Conservation (phyloP, 495 filamentous ascomycete species). For the Trypethelium eluteriae region DNA sequence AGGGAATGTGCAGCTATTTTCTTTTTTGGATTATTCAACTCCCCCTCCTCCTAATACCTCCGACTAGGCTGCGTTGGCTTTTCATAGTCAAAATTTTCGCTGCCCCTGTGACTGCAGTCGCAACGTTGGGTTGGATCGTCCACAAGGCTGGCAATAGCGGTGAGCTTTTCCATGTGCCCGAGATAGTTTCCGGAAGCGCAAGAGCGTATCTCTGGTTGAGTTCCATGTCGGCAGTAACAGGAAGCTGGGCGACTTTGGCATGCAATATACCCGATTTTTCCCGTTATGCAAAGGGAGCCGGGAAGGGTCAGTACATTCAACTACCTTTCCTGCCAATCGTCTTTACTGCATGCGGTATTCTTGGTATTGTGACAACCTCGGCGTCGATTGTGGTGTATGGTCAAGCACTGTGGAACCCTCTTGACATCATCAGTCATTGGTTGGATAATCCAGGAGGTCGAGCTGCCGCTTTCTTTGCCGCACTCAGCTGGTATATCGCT, state of each 20-base stretch:
- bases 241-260: slow-evolving; percentile 33
- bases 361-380: slow-evolving; percentile 34
- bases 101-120: slow-evolving; percentile 39
- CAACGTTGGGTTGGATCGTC: slow-evolving; percentile 30
- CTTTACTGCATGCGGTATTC: slow-evolving; percentile 42
- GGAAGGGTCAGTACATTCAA: slow-evolving; percentile 49
- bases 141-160: not conserved
- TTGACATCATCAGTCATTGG: slow-evolving; percentile 27
- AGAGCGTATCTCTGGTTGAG: slow-evolving; percentile 15
- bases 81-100: slow-evolving; percentile 49
- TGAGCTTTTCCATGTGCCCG: slow-evolving; percentile 4
- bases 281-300: slow-evolving; percentile 45
- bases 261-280: slow-evolving; percentile 46
- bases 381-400: slow-evolving; percentile 29
- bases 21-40: slow-evolving; percentile 54
- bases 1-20: slow-evolving; percentile 57
- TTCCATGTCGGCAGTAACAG: slow-evolving; percentile 28
- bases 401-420: slow-evolving; percentile 23
- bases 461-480: slow-evolving; percentile 35
- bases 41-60: slow-evolving; percentile 49
- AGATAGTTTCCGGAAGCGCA: slow-evolving; percentile 5
- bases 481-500: slow-evolving; percentile 38
- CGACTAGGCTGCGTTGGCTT: slow-evolving; percentile 49
- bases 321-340: slow-evolving; percentile 53
- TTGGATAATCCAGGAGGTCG: slow-evolving; percentile 22